Evolutionary conservation across 495 filamentous ascomycete species (phyloP).

Genomic region (Friedmanniomyces simplex): DNA sequence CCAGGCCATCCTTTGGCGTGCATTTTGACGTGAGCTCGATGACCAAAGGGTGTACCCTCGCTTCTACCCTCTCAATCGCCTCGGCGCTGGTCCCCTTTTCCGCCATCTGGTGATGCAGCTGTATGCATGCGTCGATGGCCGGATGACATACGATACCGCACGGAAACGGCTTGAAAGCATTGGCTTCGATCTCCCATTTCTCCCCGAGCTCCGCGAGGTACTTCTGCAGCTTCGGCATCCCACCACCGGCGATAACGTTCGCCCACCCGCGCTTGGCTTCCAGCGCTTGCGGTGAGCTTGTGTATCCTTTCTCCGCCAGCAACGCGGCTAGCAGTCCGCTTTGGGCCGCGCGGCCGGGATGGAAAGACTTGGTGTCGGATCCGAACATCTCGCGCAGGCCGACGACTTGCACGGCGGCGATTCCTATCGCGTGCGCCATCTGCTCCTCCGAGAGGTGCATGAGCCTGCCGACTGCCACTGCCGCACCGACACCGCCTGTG

Average conservation of each 20-base stretch:
- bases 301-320: conserved; percentile 39
- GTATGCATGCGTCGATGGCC: conserved; percentile 41
- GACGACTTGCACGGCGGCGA: conserved; percentile 43
- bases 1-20: conserved; percentile 39
- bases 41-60: conserved; percentile 42
- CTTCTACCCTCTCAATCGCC: conserved; percentile 26
- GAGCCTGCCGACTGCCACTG: conserved; percentile 40
- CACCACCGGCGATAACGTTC: conserved; percentile 37
- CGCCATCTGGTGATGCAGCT: conserved; percentile 34
- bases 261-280: conserved; percentile 47
- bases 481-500: conserved; percentile 42
- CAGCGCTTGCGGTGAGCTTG: conserved; percentile 36
- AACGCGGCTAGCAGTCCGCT: conserved; percentile 42
- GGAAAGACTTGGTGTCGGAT: conserved; percentile 46
- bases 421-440: conserved; percentile 42
- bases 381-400: conserved; percentile 46
- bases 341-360: conserved; percentile 43
- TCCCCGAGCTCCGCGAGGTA: conserved; percentile 29
- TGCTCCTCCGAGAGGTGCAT: conserved; percentile 31
- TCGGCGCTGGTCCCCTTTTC: conserved; percentile 21
- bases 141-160: conserved; percentile 50
- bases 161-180: conserved; percentile 47
- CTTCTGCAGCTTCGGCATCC: conserved; percentile 28
- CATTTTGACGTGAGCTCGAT: conserved; percentile 44
- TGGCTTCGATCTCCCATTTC: conserved; percentile 42